Evolutionary conservation across 495 filamentous ascomycete genomes (phyloP), one percentile per base, ranked within the genome.

Genomic region (Talaromyces stipitatus): DNA sequence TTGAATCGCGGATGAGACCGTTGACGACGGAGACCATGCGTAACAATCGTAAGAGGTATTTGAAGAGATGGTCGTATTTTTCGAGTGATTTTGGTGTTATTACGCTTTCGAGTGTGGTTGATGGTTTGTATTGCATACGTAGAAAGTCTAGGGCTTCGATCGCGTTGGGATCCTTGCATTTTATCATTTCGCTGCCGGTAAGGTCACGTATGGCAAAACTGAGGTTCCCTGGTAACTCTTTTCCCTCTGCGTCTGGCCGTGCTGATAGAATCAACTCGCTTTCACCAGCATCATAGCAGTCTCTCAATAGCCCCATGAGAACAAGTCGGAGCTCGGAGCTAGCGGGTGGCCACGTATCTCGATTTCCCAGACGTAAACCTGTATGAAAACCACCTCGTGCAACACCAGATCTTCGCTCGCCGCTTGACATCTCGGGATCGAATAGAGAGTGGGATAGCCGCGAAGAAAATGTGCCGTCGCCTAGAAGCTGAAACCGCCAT

Each of bases 61-160:
- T 86, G 73, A 95, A 96, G 18, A 96, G 78, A 24, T 72, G 74
- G 64, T 98, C 94, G 63, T 96, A 97, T 62, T 87, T 89, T 18
- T 82, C 67, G 11, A 98, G 73, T 1, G 84, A 74, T 0, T 70
- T 65, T 0, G 80, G 72, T 0, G 88, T 89, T 23, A 98, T 85
- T 54, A 97, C 77, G 0, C 83, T 72, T 32, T 86, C 82, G 0
- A 98, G 77, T 2, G 87, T 81, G 2, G 79, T 63, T 0, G 92
- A 90, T 0, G 94, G 82, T 36, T 83, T 86, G 73, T 96, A 98
- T 52, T 90, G 85, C 3, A 98, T 73, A 2, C 87, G 83, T 16
- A 98, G 76, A 64, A 98, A 97, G 67, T 98, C 94, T 16, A 97
- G 75, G 0, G 94, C 94, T 68, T 90, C 85, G 28, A 97, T 80